Base-by-base conservation (phyloP, 2,329 filamentous ascomycete species). In the Exophiala viscosa region DNA sequence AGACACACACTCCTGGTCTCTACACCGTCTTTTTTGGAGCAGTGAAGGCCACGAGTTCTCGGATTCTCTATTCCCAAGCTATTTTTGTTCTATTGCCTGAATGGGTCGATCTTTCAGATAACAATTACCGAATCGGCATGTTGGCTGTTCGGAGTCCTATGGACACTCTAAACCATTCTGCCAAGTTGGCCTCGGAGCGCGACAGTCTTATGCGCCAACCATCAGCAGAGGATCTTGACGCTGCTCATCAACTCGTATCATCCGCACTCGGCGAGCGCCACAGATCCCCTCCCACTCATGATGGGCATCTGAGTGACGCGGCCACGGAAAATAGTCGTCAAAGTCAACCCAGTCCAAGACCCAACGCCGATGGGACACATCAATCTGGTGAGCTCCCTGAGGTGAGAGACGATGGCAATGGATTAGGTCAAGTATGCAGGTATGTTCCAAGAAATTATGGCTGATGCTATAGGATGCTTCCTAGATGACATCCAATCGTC, bases 211-310 rank as follows among this genome's bases (percentile, higher is more conserved):
- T 67, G 62, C 69, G 70, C 57, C 70, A 75, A 53, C 73, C 72
- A 3, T 75, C 72, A 3, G 72, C 72, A 20, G 72, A 75, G 62
- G 73, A 76, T 58, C 60, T 75, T 39, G 73, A 75, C 59, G 73
- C 73, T 53, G 73, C 73, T 49, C 73, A 73, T 62, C 73, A 76
- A 64, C 62, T 75, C 53, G 70, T 75, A 42, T 74, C 73, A 4
- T 76, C 73, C 5, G 71, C 73, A 20, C 70, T 72, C 54, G 72
- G 69, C 36, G 72, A 68, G 55, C 69, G 72, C 20, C 47, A 55
- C 39, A 48, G 44, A 18, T 52, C 56, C 15, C 52, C 52, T 38
- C 9, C 46, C 17, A 28, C 44, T 35, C 49, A 51, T 45, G 57
- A 57, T 9, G 45, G 32, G 15, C 51, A 52, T 46, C 33, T 35